A percentile compares a stretch with the other conserved stretches of the same genome.
Conservation (phyloP, 768 basidiomycete species). For the Daedaleopsis sinensis region DNA sequence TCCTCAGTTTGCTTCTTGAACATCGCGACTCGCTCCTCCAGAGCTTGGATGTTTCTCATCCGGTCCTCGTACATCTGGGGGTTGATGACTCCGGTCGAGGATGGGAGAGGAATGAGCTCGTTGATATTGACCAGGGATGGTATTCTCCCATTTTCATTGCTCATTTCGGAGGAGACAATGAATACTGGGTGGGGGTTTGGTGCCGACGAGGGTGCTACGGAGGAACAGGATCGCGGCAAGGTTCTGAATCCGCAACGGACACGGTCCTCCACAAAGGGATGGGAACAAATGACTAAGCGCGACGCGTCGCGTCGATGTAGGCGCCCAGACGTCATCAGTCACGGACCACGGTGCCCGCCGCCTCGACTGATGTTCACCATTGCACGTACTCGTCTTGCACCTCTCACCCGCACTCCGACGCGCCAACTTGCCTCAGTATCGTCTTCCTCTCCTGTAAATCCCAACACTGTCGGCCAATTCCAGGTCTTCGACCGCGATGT, state of each 20-base stretch:
- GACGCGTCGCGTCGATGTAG: conserved; percentile 20
- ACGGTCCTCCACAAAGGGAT: too few relatives aligned
- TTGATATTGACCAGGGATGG: background rate
- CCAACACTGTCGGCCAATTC: conserved; percentile 63
- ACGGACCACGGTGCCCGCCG: too few relatives aligned
- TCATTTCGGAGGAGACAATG: conserved; percentile 24
- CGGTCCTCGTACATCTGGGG: conserved; percentile 37
- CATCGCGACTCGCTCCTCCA: conserved; percentile 36
- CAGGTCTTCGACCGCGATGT: conserved; percentile 84
- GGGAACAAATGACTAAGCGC: conserved; percentile 16
- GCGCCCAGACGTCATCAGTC: background rate
- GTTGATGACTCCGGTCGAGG: conserved; percentile 15
- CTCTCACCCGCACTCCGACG: background rate
- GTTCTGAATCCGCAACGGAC: too few relatives aligned
- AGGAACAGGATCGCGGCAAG: too few relatives aligned
- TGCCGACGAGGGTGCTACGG: too few relatives aligned
- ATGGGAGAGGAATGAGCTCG: conserved; percentile 6
- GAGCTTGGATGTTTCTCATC: conserved; percentile 31
- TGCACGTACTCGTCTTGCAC: background rate
- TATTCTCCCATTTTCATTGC: conserved; percentile 14
- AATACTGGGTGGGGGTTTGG: too few relatives aligned
- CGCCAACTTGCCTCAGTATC: conserved; percentile 54
- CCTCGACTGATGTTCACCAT: conserved; percentile 15
- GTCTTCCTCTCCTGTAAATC: conserved; percentile 42
- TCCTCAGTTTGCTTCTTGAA: conserved; percentile 45